phyloP scores from a whole-genome alignment of 257 asterid species.

The Euphrasia confusa region DNA sequence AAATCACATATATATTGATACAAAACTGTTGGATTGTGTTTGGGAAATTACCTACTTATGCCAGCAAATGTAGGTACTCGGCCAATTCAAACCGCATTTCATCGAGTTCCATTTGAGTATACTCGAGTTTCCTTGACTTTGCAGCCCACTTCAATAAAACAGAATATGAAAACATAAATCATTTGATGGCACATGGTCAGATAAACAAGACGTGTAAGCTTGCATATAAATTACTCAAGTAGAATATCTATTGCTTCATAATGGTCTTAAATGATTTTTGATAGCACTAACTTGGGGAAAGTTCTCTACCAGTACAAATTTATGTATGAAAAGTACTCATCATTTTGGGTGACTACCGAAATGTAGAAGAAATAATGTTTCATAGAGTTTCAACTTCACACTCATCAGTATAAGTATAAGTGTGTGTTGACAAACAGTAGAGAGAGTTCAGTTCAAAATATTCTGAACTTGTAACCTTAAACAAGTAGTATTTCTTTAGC shows the following conservation, averaged over 20 bases:
- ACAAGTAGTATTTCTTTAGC: constrained; percentile 7
- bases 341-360: constrained; percentile 15
- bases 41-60: no score
- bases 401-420: background rate
- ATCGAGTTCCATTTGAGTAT: no score
- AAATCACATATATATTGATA: no score
- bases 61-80: no score
- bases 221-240: background rate
- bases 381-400: background rate
- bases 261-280: no score
- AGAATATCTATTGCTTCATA: no score
- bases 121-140: no score
- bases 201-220: background rate
- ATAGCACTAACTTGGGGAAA: background rate
- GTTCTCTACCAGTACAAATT: constrained; percentile 6
- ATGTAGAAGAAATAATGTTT: constrained; percentile 1
- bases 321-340: constrained; percentile 1
- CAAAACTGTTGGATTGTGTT: no score
- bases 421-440: background rate
- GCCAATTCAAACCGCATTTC: no score
- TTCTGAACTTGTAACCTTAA: background rate
- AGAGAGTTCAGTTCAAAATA: background rate
- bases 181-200: constrained; percentile 27
- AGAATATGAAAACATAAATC: no score
- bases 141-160: no score